These are phyloP conservation scores for Macaranga tanarius DNA, from an alignment of 441 rosid genomes.

Conservation along the genomic window DNA sequence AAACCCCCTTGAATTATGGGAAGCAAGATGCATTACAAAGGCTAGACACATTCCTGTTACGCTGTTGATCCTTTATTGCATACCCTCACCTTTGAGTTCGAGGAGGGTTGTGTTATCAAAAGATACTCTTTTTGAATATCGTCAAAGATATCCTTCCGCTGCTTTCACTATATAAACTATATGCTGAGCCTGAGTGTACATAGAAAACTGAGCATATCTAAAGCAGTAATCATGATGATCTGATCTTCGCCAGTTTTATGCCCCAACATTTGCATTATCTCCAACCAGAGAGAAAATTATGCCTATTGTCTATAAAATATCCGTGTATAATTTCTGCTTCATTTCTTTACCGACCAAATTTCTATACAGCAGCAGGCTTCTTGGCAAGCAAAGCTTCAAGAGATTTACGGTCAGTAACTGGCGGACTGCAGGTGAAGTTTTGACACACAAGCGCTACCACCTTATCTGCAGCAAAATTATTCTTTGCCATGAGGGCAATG, in stretches of 20 bases:
- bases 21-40: constrained; percentile 89
- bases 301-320: background rate
- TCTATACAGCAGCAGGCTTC: constrained; percentile 28
- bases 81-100: constrained; percentile 66
- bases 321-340: no score
- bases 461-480: constrained; percentile 45
- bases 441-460: constrained; percentile 85
- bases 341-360: no score
- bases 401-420: constrained; percentile 44
- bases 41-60: constrained; percentile 81
- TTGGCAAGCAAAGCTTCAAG: constrained; percentile 55
- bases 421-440: constrained; percentile 77
- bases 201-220: no score
- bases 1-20: constrained; percentile 35
- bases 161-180: no score
- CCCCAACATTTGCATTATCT: background rate
- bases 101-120: constrained; percentile 74
- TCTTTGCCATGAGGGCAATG: constrained; percentile 63
- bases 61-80: constrained; percentile 71
- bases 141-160: no score
- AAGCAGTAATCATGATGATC: no score
- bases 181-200: no score
- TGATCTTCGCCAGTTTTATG: background rate
- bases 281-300: background rate
- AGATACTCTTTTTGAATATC: constrained; percentile 62